phyloP scores from a whole-genome alignment of 192 early-diverging fungal genomes.

The Backusella mclennaniae region DNA sequence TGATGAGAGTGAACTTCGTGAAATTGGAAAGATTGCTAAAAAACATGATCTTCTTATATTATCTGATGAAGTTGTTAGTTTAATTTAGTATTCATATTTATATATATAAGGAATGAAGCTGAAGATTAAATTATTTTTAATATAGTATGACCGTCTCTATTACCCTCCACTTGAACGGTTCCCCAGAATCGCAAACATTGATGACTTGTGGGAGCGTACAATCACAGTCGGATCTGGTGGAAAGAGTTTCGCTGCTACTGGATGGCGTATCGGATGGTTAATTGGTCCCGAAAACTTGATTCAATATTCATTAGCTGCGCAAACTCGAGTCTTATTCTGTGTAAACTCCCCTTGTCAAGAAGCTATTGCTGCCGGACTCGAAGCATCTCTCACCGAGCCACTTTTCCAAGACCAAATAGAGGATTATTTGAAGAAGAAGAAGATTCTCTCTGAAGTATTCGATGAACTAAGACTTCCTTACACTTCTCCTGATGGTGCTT shows the following conservation, averaged over 20 bases:
- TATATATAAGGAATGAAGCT: background rate
- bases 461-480: conserved; percentile 70
- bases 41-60: conserved; percentile 86
- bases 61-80: conserved; percentile 84
- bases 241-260: conserved; percentile 94
- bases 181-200: conserved; percentile 79
- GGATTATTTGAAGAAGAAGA: conserved; percentile 69
- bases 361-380: conserved; percentile 74
- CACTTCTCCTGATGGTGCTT: conserved; percentile 87
- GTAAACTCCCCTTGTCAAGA: conserved; percentile 89
- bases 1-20: conserved; percentile 65
- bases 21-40: conserved; percentile 72
- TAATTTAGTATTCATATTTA: background rate
- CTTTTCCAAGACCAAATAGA: conserved; percentile 69
- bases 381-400: conserved; percentile 53
- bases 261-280: conserved; percentile 96
- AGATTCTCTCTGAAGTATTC: conserved; percentile 68
- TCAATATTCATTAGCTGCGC: conserved; percentile 75
- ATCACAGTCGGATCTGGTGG: conserved; percentile 90
- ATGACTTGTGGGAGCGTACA: conserved; percentile 88
- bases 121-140: background rate
- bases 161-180: conserved; percentile 61
- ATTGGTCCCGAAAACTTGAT: conserved; percentile 77
- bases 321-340: conserved; percentile 88
- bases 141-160: conserved; percentile 83